Base-by-base conservation (phyloP, 495 filamentous ascomycete species). In the Penicillium odoratum region DNA sequence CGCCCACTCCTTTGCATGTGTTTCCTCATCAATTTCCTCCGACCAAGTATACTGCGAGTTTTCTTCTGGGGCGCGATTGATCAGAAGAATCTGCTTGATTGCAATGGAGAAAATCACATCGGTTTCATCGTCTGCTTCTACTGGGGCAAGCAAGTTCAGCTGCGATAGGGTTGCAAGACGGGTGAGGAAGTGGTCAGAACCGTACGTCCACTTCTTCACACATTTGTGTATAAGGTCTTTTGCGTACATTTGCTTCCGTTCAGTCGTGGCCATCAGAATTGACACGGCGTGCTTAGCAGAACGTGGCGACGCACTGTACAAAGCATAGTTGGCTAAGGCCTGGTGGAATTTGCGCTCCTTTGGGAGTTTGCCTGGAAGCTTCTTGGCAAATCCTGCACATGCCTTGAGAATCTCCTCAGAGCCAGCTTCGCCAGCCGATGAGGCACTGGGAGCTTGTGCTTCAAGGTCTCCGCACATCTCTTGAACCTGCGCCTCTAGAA, bases 281-380 rank as follows among this genome's bases (percentile, higher is more conserved):
- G 90, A 90, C 36, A 98, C 87, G 0, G 94, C 95, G 74, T 97
- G 88, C 70, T 98, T 99, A 8, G 93, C 91, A 15, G 90, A 90
- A 61, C 86, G 85, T 11, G 91, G 82, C 3, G 94, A 93, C 30
- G 81, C 79, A 42, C 94, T 93, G 66, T 90, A 86, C 21, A 92
- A 78, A 3, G 93, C 89, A 68, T 90, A 97, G 58, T 79, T 85
- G 43, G 87, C 81, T 65, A 98, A 78, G 16, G 91, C 86, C 61
- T 93, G 87, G 26, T 85, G 73, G 57, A 98, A 95, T 60, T 91
- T 93, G 46, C 90, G 86, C 57, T 96, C 91, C 53, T 86, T 82
- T 0, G 93, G 91, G 51, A 98, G 82, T 46, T 97, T 93, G 18
- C 85, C 81, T 0, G 93, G 88, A 56, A 93, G 92, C 61, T 85